These are phyloP conservation scores for Actinomortierella wolfii DNA, from an alignment of 371 early-diverging fungal species.

Conservation along the genomic window DNA sequence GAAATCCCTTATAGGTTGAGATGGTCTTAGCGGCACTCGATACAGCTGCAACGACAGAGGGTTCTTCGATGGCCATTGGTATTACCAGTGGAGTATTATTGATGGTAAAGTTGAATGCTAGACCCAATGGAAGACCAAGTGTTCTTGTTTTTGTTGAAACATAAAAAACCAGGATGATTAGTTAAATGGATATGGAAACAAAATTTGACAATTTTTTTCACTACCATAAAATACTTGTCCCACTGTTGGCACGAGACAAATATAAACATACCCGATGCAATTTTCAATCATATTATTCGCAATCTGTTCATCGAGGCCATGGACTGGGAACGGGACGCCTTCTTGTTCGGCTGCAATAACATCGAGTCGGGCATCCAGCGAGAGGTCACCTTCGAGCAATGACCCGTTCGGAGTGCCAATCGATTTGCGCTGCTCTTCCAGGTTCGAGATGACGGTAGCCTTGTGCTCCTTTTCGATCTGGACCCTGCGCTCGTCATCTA, in stretches of 20 bases:
- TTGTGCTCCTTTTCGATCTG: conserved; percentile 33
- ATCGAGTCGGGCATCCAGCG: conserved; percentile 39
- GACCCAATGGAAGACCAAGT: conserved; percentile 67
- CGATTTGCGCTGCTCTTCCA: conserved; percentile 36
- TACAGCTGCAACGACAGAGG: conserved; percentile 73
- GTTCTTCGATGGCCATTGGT: conserved; percentile 81
- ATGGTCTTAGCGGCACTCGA: conserved; percentile 75
- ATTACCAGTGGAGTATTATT: conserved; percentile 57
- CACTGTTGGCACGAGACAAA: not conserved
- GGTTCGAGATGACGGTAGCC: conserved; percentile 24
- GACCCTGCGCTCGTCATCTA: conserved; percentile 33
- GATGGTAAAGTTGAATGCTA: conserved; percentile 70
- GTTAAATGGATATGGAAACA: not conserved
- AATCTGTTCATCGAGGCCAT: conserved; percentile 61
- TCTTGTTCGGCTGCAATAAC: conserved; percentile 26
- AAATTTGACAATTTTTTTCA: too few species aligned
- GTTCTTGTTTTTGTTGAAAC: conserved; percentile 43
- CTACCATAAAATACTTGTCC: too few species aligned
- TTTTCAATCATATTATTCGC: conserved; percentile 75
- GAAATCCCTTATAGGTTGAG: conserved; percentile 51
- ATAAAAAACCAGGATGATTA: not conserved
- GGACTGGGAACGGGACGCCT: conserved; percentile 52
- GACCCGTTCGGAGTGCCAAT: conserved; percentile 30
- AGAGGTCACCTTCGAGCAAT: conserved; percentile 28
- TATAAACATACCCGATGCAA: conserved; percentile 54